phyloP scores from a whole-genome alignment of 1,284 basidiomycete species.

The Ganoderma sp. region DNA sequence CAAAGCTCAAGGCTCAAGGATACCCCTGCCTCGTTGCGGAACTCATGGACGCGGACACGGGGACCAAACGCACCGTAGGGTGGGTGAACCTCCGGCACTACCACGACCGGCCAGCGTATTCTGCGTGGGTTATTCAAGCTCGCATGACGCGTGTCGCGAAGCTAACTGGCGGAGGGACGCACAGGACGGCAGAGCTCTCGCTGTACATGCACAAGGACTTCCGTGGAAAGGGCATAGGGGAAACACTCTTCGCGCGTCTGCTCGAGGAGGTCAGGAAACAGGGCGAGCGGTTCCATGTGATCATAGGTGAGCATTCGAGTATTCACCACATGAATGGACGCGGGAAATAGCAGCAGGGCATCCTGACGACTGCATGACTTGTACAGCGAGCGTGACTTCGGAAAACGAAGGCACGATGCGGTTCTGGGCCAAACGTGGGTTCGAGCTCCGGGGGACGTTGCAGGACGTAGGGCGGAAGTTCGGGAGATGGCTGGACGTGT shows the following conservation, averaged over 20 bases:
- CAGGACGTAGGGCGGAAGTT: constrained; percentile 31
- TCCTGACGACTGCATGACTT: background rate
- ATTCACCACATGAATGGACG: too few relatives aligned
- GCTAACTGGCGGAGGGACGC: background rate
- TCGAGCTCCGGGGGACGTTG: constrained; percentile 24
- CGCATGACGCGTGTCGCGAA: background rate
- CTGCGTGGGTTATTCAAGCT: constrained; percentile 14
- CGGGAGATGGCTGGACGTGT: constrained; percentile 28
- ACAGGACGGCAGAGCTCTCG: constrained; percentile 28
- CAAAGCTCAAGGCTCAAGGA: constrained; percentile 7
- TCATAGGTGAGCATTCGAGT: constrained; percentile 23
- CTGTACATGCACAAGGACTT: constrained; percentile 28
- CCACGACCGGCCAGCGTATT: constrained; percentile 23
- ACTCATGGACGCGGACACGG: constrained; percentile 9
- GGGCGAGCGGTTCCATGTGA: constrained; percentile 24
- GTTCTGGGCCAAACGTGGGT: constrained; percentile 29
- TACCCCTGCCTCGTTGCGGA: constrained; percentile 30
- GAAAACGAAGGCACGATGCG: constrained; percentile 22
- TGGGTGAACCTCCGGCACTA: constrained; percentile 28
- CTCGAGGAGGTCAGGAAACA: constrained; percentile 23
- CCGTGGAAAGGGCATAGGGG: constrained; percentile 21
- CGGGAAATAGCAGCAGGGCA: background rate
- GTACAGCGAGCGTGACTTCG: constrained; percentile 25
- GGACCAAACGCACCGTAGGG: constrained; percentile 19
- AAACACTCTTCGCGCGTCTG: constrained; percentile 14